phyloP scores from a whole-genome alignment of 148 eudicot species.

The Salicornia ramosissima region DNA sequence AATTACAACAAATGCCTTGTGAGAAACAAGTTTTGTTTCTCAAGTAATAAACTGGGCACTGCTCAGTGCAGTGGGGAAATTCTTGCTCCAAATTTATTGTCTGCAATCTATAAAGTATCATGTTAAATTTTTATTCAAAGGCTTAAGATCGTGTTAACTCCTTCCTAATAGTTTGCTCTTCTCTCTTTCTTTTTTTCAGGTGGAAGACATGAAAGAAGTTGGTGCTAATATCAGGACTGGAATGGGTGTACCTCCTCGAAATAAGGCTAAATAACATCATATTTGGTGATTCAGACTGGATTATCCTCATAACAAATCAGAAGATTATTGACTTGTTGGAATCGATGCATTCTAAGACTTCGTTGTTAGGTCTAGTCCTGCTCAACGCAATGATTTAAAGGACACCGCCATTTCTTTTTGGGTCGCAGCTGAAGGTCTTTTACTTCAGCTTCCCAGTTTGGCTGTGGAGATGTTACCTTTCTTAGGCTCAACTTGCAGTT shows the following conservation, averaged over 20 bases:
- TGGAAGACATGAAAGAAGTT: constrained; percentile 38
- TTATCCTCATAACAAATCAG: not conserved
- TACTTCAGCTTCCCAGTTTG: not conserved
- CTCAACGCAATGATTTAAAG: not conserved
- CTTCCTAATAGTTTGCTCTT: not conserved
- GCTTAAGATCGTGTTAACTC: not conserved
- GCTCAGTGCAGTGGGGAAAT: too few species aligned
- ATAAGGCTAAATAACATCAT: not conserved
- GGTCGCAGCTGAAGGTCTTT: not conserved
- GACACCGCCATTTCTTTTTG: not conserved
- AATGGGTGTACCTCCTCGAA: constrained; percentile 31
- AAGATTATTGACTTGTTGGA: not conserved
- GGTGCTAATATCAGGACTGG: constrained; percentile 46
- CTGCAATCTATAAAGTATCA: not conserved
- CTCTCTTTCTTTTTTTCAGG: constrained; percentile 19
- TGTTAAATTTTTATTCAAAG: not conserved
- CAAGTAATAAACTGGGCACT: too few species aligned
- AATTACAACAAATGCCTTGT: too few species aligned
- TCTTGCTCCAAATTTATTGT: not conserved
- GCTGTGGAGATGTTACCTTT: not conserved
- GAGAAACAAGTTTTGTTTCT: too few species aligned
- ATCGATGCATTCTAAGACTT: not conserved
- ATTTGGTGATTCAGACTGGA: not conserved
- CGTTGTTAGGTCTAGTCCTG: not conserved
- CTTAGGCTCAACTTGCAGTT: constrained; percentile 3